Evolutionary conservation across 768 basidiomycete genomes (phyloP).

Genomic region (Russula lepida): DNA sequence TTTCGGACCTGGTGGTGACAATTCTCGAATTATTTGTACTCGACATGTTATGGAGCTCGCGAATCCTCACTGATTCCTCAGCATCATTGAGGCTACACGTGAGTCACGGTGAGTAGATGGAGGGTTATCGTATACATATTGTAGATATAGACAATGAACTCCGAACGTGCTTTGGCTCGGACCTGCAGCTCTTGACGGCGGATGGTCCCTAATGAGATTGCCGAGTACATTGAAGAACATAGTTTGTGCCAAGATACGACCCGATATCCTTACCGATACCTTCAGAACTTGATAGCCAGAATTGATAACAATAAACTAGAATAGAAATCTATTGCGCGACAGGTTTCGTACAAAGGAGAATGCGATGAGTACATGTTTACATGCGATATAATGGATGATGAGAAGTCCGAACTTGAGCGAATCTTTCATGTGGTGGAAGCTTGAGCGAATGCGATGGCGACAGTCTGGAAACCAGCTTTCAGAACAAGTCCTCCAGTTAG

Average conservation of each 20-base stretch:
- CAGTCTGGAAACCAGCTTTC: conserved; percentile 41
- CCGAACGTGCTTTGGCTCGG: conserved; percentile 61
- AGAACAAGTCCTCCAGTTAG: conserved; percentile 16
- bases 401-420: neutral
- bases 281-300: neutral
- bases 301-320: neutral
- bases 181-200: conserved; percentile 37
- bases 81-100: conserved; percentile 30
- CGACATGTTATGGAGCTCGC: conserved; percentile 33
- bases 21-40: conserved; percentile 60
- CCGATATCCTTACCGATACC: neutral
- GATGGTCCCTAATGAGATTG: conserved; percentile 40
- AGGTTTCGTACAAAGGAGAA: neutral
- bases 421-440: conserved; percentile 35
- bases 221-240: conserved; percentile 43
- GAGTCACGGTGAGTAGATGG: conserved; percentile 51
- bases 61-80: conserved; percentile 24
- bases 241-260: conserved; percentile 33
- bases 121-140: conserved; percentile 44
- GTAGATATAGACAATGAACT: conserved; percentile 53
- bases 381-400: neutral
- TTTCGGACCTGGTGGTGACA: conserved; percentile 45
- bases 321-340: neutral
- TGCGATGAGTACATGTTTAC: conserved; percentile 1
- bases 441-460: conserved; percentile 85